These are phyloP conservation scores for Zygosaccharomyces siamensis DNA, from an alignment of 805 yeast genomes.

Conservation along the genomic window DNA sequence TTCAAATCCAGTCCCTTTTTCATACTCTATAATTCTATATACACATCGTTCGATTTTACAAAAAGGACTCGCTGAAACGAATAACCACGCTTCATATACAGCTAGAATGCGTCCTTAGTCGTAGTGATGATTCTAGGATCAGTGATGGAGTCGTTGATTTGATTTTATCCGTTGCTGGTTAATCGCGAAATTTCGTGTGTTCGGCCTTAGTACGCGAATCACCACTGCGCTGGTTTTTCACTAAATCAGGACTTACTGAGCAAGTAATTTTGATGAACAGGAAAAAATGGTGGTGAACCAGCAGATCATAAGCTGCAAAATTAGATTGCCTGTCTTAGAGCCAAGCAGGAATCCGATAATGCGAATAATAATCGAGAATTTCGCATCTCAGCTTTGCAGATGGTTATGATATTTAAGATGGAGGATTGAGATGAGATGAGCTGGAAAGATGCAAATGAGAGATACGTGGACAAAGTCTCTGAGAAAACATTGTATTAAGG, in stretches of 20 bases:
- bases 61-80: not conserved
- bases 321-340: conserved; percentile 5
- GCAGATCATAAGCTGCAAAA: conserved; percentile 4
- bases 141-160: not conserved
- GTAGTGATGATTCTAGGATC: not conserved
- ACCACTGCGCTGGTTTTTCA: conserved; percentile 4
- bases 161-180: not conserved
- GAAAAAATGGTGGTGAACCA: conserved; percentile 2
- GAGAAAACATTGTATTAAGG: not conserved
- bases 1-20: not conserved
- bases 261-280: conserved; percentile 1
- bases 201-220: conserved; percentile 3
- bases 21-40: not conserved
- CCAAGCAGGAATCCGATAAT: conserved; percentile 1
- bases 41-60: not conserved
- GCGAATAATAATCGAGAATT: not conserved
- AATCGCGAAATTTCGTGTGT: conserved; percentile 4
- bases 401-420: conserved; percentile 4
- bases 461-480: not conserved
- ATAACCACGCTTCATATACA: not conserved
- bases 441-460: not conserved
- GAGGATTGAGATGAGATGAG: not conserved
- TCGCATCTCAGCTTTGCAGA: conserved; percentile 1
- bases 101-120: not conserved
- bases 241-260: conserved; percentile 1